phyloP scores from a whole-genome alignment of 768 basidiomycete species.

The Suillus weaverae region DNA sequence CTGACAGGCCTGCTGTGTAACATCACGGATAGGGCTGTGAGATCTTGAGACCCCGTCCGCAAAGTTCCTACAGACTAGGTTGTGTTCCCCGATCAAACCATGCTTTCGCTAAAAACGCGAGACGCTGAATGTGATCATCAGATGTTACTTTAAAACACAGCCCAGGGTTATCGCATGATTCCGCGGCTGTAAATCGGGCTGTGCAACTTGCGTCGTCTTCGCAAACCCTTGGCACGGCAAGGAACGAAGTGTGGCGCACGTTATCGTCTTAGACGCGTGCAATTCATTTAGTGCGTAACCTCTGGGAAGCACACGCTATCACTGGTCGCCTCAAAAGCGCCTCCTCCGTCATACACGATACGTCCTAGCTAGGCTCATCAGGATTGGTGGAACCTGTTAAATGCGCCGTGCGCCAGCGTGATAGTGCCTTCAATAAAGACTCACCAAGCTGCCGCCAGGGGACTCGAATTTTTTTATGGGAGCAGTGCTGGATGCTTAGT shows the following conservation, averaged over 20 bases:
- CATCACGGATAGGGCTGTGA: not conserved
- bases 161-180: not conserved
- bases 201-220: not conserved
- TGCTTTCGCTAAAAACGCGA: not conserved
- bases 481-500: not conserved
- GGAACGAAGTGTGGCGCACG: not conserved
- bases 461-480: not conserved
- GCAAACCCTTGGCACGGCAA: not conserved
- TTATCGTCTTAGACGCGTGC: not conserved
- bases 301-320: not conserved
- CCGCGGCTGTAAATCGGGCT: not conserved
- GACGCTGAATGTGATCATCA: not conserved
- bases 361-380: not conserved
- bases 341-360: not conserved
- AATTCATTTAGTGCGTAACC: not conserved
- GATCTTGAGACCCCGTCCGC: not conserved
- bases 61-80: not conserved
- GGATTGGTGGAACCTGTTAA: not conserved
- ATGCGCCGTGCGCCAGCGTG: not conserved
- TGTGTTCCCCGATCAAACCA: not conserved
- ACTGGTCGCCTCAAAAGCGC: not conserved
- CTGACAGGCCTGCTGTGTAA: not conserved
- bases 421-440: not conserved
- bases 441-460: not conserved
- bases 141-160: not conserved